Percentiles rank a stretch among this genome's conserved stretches.
Evolutionary conservation across 2,329 filamentous ascomycete species (phyloP).

Genomic region (Penicillium hesseltinei): DNA sequence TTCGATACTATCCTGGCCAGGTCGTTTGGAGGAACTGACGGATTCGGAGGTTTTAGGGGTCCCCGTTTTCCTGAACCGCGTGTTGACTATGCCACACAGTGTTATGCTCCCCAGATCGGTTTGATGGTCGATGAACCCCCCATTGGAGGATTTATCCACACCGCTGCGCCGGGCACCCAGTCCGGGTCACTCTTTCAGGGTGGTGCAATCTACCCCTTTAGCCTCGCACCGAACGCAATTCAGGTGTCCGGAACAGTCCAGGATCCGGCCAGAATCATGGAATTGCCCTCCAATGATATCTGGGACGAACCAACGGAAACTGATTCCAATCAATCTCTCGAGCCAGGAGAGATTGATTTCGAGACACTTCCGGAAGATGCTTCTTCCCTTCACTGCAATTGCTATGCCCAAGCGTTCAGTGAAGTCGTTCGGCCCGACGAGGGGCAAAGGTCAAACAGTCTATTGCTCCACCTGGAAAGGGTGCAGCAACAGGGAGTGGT

Average conservation of each 20-base stretch:
- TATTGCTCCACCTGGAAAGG: constrained; percentile 28
- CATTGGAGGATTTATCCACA: background rate
- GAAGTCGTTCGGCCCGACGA: background rate
- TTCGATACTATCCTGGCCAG: background rate
- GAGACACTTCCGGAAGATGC: background rate
- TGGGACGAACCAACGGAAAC: background rate
- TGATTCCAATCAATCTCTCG: background rate
- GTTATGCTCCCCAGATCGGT: background rate
- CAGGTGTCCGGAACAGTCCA: constrained; percentile 2
- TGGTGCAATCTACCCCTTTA: background rate
- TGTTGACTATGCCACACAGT: background rate
- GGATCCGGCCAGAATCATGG: constrained; percentile 7
- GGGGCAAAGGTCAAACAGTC: background rate
- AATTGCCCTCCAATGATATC: constrained; percentile 4
- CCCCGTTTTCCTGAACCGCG: background rate
- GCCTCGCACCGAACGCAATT: constrained; percentile 1
- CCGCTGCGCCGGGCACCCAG: background rate
- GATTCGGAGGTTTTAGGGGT: background rate
- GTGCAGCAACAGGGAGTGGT: constrained; percentile 29
- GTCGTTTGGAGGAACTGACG: background rate
- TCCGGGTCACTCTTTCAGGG: background rate
- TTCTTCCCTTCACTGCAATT: constrained; percentile 3
- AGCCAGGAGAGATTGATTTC: background rate
- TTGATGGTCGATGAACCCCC: constrained; percentile 1
- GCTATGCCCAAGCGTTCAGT: background rate